phyloP scores from a whole-genome alignment of 805 yeast species.

The Jamesozyma piceae region DNA sequence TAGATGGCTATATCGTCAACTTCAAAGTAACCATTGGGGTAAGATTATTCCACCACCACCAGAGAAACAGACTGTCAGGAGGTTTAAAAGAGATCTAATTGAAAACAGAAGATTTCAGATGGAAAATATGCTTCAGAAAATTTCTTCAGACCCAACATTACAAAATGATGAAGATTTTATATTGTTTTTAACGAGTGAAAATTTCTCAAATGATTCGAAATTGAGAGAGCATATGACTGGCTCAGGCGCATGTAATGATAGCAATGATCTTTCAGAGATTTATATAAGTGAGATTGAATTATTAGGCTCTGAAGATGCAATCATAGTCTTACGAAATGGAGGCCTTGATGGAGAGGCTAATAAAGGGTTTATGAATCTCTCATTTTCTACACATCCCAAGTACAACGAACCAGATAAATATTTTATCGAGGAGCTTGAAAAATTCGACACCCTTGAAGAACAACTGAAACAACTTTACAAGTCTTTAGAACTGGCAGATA shows the following conservation, averaged over 20 bases:
- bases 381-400: slow-evolving; percentile 61
- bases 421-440: slow-evolving; percentile 59
- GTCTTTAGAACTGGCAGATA: slow-evolving; percentile 63
- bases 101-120: slow-evolving; percentile 77
- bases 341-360: slow-evolving; percentile 43
- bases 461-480: slow-evolving; percentile 62
- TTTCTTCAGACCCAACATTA: slow-evolving; percentile 46
- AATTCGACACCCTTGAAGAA: slow-evolving; percentile 61
- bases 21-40: slow-evolving; percentile 83
- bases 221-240: slow-evolving; percentile 57
- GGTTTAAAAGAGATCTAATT: slow-evolving; percentile 82
- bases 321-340: slow-evolving; percentile 19
- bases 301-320: slow-evolving; percentile 29
- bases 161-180: slow-evolving; percentile 68
- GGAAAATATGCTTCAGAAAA: slow-evolving; percentile 75
- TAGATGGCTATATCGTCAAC: slow-evolving; percentile 86
- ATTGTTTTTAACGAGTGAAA: slow-evolving; percentile 65
- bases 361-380: slow-evolving; percentile 60
- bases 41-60: slow-evolving; percentile 91
- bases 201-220: slow-evolving; percentile 60
- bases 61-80: slow-evolving; percentile 84
- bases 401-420: slow-evolving; percentile 70
- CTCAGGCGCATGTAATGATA: slow-evolving; percentile 38
- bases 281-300: slow-evolving; percentile 27
- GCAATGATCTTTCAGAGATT: slow-evolving; percentile 33